Evolutionary conservation across 1,139 yeast species (phyloP).

Genomic region (Geotrichum candidum): DNA sequence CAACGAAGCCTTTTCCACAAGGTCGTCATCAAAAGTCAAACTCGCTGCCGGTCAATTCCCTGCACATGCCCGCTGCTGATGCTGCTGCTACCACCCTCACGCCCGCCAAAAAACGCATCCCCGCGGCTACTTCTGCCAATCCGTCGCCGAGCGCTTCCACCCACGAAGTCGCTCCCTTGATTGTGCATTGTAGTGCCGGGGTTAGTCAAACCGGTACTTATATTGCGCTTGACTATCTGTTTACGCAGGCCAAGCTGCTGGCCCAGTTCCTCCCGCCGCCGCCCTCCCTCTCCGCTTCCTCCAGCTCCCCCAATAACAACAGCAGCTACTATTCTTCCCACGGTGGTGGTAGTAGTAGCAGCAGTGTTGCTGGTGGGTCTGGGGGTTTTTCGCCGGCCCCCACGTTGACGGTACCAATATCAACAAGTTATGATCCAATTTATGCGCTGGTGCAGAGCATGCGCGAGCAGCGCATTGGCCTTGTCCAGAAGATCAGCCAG

Average conservation of each 20-base stretch:
- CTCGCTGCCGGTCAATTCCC: constrained; percentile 32
- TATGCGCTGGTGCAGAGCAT: constrained; percentile 40
- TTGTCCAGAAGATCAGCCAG: constrained; percentile 63
- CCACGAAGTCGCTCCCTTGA: constrained; percentile 19
- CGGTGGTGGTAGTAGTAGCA: constrained; percentile 13
- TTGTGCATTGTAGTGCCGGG: constrained; percentile 80
- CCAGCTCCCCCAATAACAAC: not conserved
- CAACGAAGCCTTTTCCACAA: constrained; percentile 37
- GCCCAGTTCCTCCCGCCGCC: not conserved
- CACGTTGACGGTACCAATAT: not conserved
- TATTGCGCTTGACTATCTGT: constrained; percentile 57
- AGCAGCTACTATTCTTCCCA: not conserved
- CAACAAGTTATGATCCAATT: constrained; percentile 27
- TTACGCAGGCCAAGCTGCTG: constrained; percentile 21
- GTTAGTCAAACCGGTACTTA: constrained; percentile 82
- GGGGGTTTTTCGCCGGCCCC: not conserved
- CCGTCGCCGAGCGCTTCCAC: not conserved
- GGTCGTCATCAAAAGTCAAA: constrained; percentile 13
- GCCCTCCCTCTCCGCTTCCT: not conserved
- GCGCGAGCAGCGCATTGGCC: constrained; percentile 53
- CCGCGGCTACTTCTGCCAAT: not conserved
- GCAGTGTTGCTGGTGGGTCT: constrained; percentile 15
- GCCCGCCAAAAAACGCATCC: not conserved
- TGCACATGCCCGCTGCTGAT: constrained; percentile 4
- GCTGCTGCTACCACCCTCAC: not conserved